Base-by-base conservation (phyloP, 1,139 yeast species). In the Dujonia santamariae region DNA sequence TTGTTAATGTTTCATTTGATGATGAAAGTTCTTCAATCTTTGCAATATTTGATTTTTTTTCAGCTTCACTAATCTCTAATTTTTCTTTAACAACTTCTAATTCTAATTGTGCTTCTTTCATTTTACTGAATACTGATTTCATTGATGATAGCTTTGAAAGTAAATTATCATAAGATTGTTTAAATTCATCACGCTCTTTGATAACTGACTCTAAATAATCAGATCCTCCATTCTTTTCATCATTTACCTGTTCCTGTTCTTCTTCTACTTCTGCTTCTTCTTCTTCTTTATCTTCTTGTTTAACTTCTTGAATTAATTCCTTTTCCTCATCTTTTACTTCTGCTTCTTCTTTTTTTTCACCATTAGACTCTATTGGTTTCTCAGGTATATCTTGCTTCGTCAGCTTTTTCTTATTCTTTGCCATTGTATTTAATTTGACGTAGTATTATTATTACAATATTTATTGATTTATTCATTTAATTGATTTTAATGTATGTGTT, bases 71-170 rank as follows among this genome's bases (percentile, higher is more conserved):
- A 4, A 22, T 20, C 17, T 27, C 55, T 30, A 55, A 51, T 46
- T 55, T 41, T 53, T 66, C 76, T 45, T 76, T 78, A 0, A 80
- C 63, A 27, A 64, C 65, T 33, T 80, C 83, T 26, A 88, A 64
- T 45, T 87, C 95, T 7, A 69, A 68, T 44, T 92, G 84, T 0
- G 94, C 70, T 40, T 78, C 80, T 50, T 83, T 83, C 87, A 83
- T 81, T 46, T 83, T 82, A 37, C 72, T 73, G 53, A 85, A 84
- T 2, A 83, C 72, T 0, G 84, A 63, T 50, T 85, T 87, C 85
- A 92, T 87, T 2, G 85, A 78, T 1, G 95, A 77, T 21, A 92
- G 66, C 52, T 85, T 76, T 43, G 80, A 82, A 39, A 88, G 62
- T 15, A 92, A 63, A n/a, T 73, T 69, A 44, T 87, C 86, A 53